Evolutionary conservation across 805 yeast genomes (phyloP), one percentile per base, ranked within the genome.

Genomic region (Pichia insulana): DNA sequence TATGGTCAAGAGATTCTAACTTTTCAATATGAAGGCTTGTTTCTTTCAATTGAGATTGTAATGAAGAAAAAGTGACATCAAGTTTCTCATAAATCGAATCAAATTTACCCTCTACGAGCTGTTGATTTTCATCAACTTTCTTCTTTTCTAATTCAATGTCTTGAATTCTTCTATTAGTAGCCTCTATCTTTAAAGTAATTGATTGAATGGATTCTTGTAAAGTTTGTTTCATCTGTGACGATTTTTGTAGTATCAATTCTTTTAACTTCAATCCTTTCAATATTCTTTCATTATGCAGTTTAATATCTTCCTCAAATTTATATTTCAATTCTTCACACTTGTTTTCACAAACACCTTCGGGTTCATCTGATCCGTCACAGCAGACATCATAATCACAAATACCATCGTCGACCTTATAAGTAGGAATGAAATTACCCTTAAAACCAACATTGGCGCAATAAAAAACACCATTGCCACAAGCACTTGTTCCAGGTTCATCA

Each of bases 401-500:
- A 0, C 97, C 97, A 62, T 92, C 98, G 53, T 81, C 78, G 15
- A 92, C 83, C 45, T 78, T 72, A 52, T 67, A 75, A 7, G 79
- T 70, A 5, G 87, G 81, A 12, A 92, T 71, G 48, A 68, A 74
- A 9, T 69, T 68, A 0, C 88, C 76, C 4, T 70, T 54, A 50
- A 76, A 82, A 3, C 96, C 95, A 39, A 70, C 66, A 55, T 92
- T 92, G 8, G 61, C 74, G 63, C 98, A 90, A 59, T 76, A 88
- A 55, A 87, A 89, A 37, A 51, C 39, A 12, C 65, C 55, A 41
- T 62, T 46, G 15, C 61, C 54, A 60, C 97, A 90, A 0, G 96
- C 96, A 32, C 81, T 67, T 1, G 97, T 90, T 0, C 97, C 97
- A 0, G 97, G 96, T 60, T 92, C 97, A 64, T 92, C 98, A 4